Evolutionary conservation across 148 eudicot genomes (phyloP).

Genomic region (Arctostaphylos glauca): DNA sequence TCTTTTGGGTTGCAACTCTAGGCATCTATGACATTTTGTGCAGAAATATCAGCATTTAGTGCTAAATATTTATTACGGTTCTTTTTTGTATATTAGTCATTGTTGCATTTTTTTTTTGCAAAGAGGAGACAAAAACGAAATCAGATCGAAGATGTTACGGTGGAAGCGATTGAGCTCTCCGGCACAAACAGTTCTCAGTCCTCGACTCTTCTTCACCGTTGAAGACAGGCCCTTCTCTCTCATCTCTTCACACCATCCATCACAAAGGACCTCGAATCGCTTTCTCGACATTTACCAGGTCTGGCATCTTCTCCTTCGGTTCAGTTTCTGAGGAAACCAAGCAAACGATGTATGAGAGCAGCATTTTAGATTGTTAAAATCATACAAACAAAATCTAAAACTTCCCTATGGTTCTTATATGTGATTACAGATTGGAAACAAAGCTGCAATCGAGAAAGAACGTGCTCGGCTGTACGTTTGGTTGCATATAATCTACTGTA

Average conservation of each 20-base stretch:
- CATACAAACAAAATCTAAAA: background rate
- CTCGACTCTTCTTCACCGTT: constrained; percentile 6
- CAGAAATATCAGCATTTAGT: too few species aligned
- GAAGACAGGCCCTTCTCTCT: constrained; percentile 23
- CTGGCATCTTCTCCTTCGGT: background rate
- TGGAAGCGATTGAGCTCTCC: constrained; percentile 33
- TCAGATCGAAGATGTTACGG: constrained; percentile 42
- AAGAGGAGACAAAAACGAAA: background rate
- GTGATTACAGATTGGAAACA: constrained; percentile 67
- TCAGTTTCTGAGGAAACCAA: background rate
- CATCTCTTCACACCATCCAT: constrained; percentile 37
- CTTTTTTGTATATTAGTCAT: too few species aligned
- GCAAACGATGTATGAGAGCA: background rate
- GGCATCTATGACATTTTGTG: too few species aligned
- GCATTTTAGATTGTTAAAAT: too few species aligned
- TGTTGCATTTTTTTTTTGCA: too few species aligned
- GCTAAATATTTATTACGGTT: too few species aligned
- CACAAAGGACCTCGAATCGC: constrained; percentile 46
- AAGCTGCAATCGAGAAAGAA: constrained; percentile 80
- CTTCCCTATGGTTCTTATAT: background rate
- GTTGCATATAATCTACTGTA: background rate
- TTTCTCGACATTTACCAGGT: constrained; percentile 89
- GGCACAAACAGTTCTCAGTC: constrained; percentile 24
- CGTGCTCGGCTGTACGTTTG: constrained; percentile 84
- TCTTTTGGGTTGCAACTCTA: too few species aligned